Percentiles rank a stretch among this genome's conserved stretches.
These are phyloP conservation scores for Talaromyces wortmannii DNA, from an alignment of 495 filamentous ascomycete genomes.

Conservation along the genomic window DNA sequence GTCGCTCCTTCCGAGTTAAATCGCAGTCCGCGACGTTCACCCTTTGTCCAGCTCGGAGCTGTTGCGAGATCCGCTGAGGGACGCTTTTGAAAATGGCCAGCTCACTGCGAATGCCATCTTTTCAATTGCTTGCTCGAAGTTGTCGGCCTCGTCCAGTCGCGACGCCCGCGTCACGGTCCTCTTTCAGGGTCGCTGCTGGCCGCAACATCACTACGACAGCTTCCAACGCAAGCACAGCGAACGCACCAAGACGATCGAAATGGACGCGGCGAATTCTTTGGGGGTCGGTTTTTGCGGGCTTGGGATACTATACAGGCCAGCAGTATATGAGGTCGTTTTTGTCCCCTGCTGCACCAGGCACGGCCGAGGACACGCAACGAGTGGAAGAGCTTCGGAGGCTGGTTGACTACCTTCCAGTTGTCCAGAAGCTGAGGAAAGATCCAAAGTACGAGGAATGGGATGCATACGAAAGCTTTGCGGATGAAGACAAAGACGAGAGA, in stretches of 20 bases:
- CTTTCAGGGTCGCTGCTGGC: background rate
- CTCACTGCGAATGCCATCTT: background rate
- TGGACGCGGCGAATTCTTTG: conserved; percentile 35
- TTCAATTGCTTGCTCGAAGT: background rate
- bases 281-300: conserved; percentile 23
- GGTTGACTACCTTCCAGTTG: conserved; percentile 42
- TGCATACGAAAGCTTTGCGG: conserved; percentile 46
- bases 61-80: too few species aligned
- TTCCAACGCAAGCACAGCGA: conserved; percentile 5
- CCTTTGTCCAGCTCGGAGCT: too few species aligned
- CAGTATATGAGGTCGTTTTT: conserved; percentile 17
- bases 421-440: conserved; percentile 43
- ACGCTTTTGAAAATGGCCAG: background rate
- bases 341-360: conserved; percentile 24
- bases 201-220: conserved; percentile 18
- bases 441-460: conserved; percentile 44
- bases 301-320: conserved; percentile 20
- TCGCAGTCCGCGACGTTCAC: too few species aligned
- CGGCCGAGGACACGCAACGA: conserved; percentile 17
- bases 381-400: conserved; percentile 16
- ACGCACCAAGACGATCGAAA: conserved; percentile 12
- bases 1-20: too few species aligned
- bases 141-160: background rate
- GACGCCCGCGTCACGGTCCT: conserved; percentile 1
- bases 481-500: conserved; percentile 24